Evolutionary conservation across 2,329 filamentous ascomycete genomes (phyloP).

Genomic region (Cladosporium sp.): DNA sequence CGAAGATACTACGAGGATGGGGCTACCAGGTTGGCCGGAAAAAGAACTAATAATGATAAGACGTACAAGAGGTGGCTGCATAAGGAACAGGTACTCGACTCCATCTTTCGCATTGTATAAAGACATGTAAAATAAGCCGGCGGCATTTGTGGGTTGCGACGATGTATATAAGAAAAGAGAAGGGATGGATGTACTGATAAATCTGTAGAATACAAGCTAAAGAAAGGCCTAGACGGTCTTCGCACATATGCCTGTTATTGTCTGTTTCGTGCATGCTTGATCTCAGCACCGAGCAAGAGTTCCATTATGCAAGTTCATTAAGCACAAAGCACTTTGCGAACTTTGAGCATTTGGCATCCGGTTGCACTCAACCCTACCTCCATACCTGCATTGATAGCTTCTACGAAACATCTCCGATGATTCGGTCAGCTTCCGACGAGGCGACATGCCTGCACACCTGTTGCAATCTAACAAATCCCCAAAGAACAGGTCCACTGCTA

Average conservation of each 20-base stretch:
- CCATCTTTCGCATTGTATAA: conserved; percentile 4
- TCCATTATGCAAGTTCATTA: not conserved
- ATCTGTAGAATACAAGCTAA: not conserved
- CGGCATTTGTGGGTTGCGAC: not conserved
- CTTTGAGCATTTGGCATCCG: not conserved
- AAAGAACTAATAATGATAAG: conserved; percentile 3
- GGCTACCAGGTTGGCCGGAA: conserved; percentile 81
- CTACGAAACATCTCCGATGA: not conserved
- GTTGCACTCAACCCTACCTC: not conserved
- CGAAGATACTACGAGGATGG: conserved; percentile 82
- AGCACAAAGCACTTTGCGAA: not conserved
- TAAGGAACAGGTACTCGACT: conserved; percentile 1
- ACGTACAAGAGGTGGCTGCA: conserved; percentile 4
- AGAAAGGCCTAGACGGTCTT: not conserved
- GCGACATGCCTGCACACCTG: not conserved
- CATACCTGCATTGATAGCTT: not conserved
- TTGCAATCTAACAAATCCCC: not conserved
- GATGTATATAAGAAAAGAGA: not conserved
- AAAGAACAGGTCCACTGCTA: not conserved
- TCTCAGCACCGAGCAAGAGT: not conserved
- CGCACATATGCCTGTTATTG: not conserved
- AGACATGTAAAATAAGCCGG: not conserved
- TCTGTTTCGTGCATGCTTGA: not conserved
- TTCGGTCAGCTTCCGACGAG: not conserved
- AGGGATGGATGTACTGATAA: not conserved